Percentiles rank a stretch among this genome's conserved stretches.
phyloP scores from a whole-genome alignment of 192 early-diverging fungal species.

The Ambispora gerdemannii region DNA sequence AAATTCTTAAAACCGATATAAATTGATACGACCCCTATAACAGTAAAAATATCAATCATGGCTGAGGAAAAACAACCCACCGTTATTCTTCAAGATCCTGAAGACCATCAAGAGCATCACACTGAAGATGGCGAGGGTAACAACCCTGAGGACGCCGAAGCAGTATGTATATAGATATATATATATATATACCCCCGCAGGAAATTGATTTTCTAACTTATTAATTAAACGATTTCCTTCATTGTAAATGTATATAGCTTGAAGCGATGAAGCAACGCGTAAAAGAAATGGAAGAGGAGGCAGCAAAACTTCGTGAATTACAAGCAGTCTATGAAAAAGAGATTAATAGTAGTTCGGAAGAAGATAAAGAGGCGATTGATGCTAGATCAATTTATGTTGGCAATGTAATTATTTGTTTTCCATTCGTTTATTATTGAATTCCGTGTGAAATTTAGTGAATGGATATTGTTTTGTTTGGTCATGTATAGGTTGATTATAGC shows the following conservation, averaged over 20 bases:
- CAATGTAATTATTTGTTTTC: conserved; percentile 56
- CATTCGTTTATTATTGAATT: background rate
- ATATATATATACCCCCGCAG: background rate
- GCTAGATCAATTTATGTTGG: conserved; percentile 90
- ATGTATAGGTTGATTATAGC: conserved; percentile 77
- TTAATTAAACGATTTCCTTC: background rate
- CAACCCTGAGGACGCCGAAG: conserved; percentile 28
- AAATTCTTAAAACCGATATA: background rate
- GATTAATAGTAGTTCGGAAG: conserved; percentile 54
- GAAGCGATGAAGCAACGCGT: conserved; percentile 77
- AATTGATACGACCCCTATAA: too few species aligned
- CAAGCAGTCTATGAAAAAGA: conserved; percentile 74
- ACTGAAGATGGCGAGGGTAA: conserved; percentile 2
- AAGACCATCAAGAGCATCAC: conserved; percentile 13
- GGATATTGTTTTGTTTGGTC: background rate
- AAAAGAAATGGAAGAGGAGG: conserved; percentile 80
- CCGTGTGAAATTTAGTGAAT: background rate
- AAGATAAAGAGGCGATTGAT: conserved; percentile 75
- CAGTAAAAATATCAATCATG: too few species aligned
- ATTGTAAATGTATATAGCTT: conserved; percentile 34
- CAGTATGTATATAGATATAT: conserved; percentile 16
- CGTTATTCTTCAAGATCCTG: background rate
- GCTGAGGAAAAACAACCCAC: conserved; percentile 15
- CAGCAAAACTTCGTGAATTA: conserved; percentile 74
- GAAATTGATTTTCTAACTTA: background rate